phyloP scores from a whole-genome alignment of 2,329 filamentous ascomycete genomes.

The Fusarium nelsonii region DNA sequence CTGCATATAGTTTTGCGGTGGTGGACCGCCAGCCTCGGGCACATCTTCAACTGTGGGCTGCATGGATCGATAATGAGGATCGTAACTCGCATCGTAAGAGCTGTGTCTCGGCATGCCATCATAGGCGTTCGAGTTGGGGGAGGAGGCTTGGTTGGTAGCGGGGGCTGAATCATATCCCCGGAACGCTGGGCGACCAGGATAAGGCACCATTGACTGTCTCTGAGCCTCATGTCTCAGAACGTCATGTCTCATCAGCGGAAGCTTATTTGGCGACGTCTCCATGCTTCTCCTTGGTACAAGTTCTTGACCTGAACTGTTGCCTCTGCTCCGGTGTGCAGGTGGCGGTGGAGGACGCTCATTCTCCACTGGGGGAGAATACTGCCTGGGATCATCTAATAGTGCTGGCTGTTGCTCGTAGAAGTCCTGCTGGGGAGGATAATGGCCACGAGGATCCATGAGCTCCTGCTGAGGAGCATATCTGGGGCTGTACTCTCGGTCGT shows the following conservation, averaged over 20 bases:
- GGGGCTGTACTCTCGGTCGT: constrained; percentile 55
- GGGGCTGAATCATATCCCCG: constrained; percentile 64
- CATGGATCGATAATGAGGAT: constrained; percentile 63
- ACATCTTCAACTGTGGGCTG: constrained; percentile 75
- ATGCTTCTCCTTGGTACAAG: constrained; percentile 56
- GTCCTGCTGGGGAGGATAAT: constrained; percentile 52
- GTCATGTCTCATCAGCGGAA: constrained; percentile 67
- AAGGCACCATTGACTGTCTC: constrained; percentile 62
- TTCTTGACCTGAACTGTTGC: constrained; percentile 61
- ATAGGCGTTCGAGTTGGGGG: constrained; percentile 51
- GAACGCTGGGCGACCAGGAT: constrained; percentile 67
- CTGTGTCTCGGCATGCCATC: constrained; percentile 59
- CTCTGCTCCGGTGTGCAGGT: constrained; percentile 64
- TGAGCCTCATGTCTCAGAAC: constrained; percentile 70
- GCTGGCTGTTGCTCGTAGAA: constrained; percentile 49
- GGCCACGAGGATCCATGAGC: constrained; percentile 54
- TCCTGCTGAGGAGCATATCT: constrained; percentile 53
- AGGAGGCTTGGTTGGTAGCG: constrained; percentile 47
- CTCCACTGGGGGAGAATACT: constrained; percentile 54
- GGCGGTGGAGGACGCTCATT: constrained; percentile 67
- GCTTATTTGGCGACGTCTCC: constrained; percentile 59
- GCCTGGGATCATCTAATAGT: constrained; percentile 50
- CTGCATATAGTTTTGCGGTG: constrained; percentile 47
- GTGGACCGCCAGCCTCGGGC: constrained; percentile 62
- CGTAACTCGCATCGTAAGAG: constrained; percentile 64